A percentile compares a stretch with the other conserved stretches of the same genome.
phyloP scores from a whole-genome alignment of 345 rosid genomes.

The Acer campestre region DNA sequence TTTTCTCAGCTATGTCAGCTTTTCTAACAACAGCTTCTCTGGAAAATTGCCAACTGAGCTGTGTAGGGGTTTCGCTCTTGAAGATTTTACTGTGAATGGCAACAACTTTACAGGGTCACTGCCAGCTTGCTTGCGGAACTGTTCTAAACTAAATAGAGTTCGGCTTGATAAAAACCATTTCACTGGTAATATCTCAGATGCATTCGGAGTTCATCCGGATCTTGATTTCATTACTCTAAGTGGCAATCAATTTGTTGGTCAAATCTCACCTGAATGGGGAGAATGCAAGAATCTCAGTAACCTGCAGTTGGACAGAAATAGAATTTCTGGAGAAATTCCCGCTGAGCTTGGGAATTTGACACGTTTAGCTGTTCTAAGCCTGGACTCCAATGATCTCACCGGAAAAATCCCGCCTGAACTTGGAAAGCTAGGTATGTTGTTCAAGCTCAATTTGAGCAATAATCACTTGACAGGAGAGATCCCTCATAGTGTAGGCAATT shows the following conservation, averaged over 20 bases:
- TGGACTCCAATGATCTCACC: conserved; percentile 48
- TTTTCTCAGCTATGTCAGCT: conserved; percentile 38
- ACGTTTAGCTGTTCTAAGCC: conserved; percentile 37
- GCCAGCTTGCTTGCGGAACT: conserved; percentile 61
- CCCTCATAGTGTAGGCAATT: conserved; percentile 39
- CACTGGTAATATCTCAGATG: conserved; percentile 53
- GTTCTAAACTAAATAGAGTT: conserved; percentile 37
- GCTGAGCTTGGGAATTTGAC: conserved; percentile 52
- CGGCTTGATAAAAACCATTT: conserved; percentile 55
- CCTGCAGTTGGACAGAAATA: conserved; percentile 53
- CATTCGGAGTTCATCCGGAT: conserved; percentile 51
- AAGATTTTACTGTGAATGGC: conserved; percentile 35
- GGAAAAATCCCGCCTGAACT: conserved; percentile 53
- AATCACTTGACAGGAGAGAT: conserved; percentile 52
- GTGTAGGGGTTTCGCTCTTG: conserved; percentile 46
- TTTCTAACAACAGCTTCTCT: conserved; percentile 60
- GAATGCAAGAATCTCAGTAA: conserved; percentile 54
- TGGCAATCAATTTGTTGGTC: conserved; percentile 51
- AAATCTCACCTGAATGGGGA: conserved; percentile 62
- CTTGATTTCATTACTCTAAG: conserved; percentile 46
- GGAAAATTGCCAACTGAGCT: conserved; percentile 62
- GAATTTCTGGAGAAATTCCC: conserved; percentile 57
- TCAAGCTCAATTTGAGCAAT: conserved; percentile 49
- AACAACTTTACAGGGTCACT: conserved; percentile 61
- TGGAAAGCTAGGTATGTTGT: conserved; percentile 44